These are phyloP conservation scores for Cryptosporidium viatorum DNA, from an alignment of 169 alveolate species.

Conservation along the genomic window DNA sequence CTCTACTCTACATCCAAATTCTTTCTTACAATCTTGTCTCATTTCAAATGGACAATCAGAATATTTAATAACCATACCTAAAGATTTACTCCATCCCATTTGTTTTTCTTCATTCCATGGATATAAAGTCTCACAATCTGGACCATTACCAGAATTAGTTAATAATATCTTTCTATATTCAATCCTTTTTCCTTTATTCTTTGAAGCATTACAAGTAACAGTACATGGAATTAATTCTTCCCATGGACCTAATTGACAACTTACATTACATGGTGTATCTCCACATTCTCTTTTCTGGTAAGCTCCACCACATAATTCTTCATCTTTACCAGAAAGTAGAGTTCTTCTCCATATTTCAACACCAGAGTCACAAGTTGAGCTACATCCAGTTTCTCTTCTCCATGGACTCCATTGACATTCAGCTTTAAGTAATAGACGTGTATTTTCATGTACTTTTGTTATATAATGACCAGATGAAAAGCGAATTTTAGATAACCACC, in stretches of 20 bases:
- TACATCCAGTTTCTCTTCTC: constrained; percentile 75
- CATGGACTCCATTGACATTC: constrained; percentile 75
- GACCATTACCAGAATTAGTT: constrained; percentile 63
- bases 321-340: constrained; percentile 56
- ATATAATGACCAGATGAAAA: constrained; percentile 68
- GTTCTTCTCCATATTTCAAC: constrained; percentile 75
- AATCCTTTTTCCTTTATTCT: constrained; percentile 52
- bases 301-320: constrained; percentile 71
- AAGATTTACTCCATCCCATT: constrained; percentile 48
- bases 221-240: constrained; percentile 59
- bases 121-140: constrained; percentile 42
- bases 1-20: constrained; percentile 72
- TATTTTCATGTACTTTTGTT: constrained; percentile 62
- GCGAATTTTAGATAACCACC: constrained; percentile 72
- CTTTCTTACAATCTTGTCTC: constrained; percentile 27
- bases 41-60: constrained; percentile 40
- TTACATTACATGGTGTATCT: constrained; percentile 41
- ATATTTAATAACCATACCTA: constrained; percentile 67
- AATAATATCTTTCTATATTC: constrained; percentile 53
- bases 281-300: constrained; percentile 74
- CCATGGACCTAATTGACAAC: constrained; percentile 75
- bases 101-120: constrained; percentile 67
- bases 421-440: constrained; percentile 47
- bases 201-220: constrained; percentile 47
- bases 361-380: constrained; percentile 69